Evolutionary conservation across 1,284 basidiomycete species (phyloP).

Genomic region (Cerioporus squamosus): DNA sequence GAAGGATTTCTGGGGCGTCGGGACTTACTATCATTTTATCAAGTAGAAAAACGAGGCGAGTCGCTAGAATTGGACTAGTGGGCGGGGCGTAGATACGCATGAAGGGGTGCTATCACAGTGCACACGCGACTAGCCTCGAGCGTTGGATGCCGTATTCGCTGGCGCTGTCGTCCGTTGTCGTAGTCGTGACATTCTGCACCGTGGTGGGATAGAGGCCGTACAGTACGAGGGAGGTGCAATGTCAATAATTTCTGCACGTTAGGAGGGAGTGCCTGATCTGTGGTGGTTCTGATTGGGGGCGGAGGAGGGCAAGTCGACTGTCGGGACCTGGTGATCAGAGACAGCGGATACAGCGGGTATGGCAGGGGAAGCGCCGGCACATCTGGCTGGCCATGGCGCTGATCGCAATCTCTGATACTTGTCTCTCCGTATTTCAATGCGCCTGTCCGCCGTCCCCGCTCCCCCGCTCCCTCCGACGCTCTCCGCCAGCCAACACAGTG

Average conservation of each 20-base stretch:
- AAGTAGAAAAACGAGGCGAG: not conserved
- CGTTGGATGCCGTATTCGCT: not conserved
- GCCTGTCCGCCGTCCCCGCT: not conserved
- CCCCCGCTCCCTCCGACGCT: not conserved
- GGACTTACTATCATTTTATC: no score
- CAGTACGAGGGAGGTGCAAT: no score
- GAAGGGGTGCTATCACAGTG: not conserved
- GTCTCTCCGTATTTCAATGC: not conserved
- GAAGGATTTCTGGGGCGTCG: no score
- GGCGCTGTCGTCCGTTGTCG: not conserved
- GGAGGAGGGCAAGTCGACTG: no score
- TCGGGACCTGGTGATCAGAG: no score
- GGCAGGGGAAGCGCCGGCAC: no score
- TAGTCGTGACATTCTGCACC: no score
- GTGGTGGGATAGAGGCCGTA: no score
- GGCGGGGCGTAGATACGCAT: slow-evolving; percentile 5
- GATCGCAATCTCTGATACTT: not conserved
- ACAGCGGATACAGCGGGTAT: no score
- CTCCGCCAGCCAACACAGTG: not conserved
- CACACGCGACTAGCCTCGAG: not conserved
- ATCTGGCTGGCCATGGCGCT: slow-evolving; percentile 5
- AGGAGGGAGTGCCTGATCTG: no score
- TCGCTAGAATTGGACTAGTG: slow-evolving; percentile 2
- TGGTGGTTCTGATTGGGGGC: no score
- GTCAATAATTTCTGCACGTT: no score